Percentiles rank a stretch among this genome's conserved stretches.
Evolutionary conservation across 495 filamentous ascomycete genomes (phyloP).

Genomic region (Hypoxylon rickii): DNA sequence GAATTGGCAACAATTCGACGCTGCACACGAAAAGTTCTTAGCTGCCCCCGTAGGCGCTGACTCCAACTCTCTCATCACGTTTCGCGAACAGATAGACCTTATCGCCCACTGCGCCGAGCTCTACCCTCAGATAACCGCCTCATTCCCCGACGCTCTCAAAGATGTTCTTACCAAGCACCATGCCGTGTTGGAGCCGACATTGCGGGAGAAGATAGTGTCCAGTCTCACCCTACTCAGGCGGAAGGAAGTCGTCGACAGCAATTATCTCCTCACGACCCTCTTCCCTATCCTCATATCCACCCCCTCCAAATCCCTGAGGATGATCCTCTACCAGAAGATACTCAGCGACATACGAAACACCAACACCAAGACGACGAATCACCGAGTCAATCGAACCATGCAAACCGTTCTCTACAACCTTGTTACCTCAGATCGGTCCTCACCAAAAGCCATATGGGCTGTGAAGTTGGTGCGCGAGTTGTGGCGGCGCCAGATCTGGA

Average conservation of each 20-base stretch:
- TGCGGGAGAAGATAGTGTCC: conserved; percentile 92
- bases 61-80: conserved; percentile 73
- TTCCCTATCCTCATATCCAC: conserved; percentile 90
- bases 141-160: conserved; percentile 81
- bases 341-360: conserved; percentile 83
- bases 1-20: conserved; percentile 89
- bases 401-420: conserved; percentile 93
- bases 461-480: conserved; percentile 86
- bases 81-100: conserved; percentile 86
- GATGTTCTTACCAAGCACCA: conserved; percentile 81
- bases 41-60: conserved; percentile 73
- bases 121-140: conserved; percentile 77
- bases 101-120: conserved; percentile 90
- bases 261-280: conserved; percentile 78
- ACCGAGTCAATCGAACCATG: conserved; percentile 87
- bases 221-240: conserved; percentile 85
- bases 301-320: conserved; percentile 82
- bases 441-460: conserved; percentile 89
- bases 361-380: conserved; percentile 84
- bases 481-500: conserved; percentile 89
- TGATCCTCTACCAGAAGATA: conserved; percentile 87
- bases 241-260: conserved; percentile 89
- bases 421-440: conserved; percentile 79
- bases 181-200: conserved; percentile 72
- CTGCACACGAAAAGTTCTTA: conserved; percentile 87